phyloP scores from a whole-genome alignment of 176 grass and related monocot genomes.

The Carex cristatella region DNA sequence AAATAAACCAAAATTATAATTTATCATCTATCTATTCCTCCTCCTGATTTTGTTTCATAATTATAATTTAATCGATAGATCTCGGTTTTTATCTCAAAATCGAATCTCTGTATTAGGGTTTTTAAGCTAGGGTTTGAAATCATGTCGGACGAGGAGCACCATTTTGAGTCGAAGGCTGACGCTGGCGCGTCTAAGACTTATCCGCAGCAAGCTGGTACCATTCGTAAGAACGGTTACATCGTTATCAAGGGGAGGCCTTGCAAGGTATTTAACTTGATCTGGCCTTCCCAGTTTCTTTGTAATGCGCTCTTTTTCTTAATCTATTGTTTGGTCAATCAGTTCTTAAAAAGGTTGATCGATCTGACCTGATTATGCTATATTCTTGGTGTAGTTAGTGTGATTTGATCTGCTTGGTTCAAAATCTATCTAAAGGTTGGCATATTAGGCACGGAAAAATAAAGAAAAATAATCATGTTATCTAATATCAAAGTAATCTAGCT shows the following conservation, averaged over 20 bases:
- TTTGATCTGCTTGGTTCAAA: not conserved
- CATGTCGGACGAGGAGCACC: slow-evolving; percentile 97
- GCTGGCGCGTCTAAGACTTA: slow-evolving; percentile 91
- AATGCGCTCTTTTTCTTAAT: not conserved
- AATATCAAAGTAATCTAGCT: not conserved
- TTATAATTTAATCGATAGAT: not conserved
- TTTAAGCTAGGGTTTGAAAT: not conserved
- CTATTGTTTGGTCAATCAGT: not conserved
- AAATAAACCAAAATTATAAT: no score
- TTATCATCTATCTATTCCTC: not conserved
- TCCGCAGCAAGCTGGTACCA: slow-evolving; percentile 88
- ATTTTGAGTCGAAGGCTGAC: slow-evolving; percentile 91
- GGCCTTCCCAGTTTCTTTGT: not conserved
- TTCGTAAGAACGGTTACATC: slow-evolving; percentile 83
- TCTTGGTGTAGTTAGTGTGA: not conserved
- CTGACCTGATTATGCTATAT: not conserved
- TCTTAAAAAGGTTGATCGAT: not conserved
- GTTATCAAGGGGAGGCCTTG: slow-evolving; percentile 89
- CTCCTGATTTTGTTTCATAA: not conserved
- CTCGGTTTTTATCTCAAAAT: not conserved
- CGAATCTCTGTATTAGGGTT: not conserved
- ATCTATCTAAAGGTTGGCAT: not conserved
- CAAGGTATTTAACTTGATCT: slow-evolving; percentile 44
- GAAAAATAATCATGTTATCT: not conserved
- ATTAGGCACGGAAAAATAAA: no score